phyloP scores from a whole-genome alignment of 306 rosid species.

The Geum urbanum region DNA sequence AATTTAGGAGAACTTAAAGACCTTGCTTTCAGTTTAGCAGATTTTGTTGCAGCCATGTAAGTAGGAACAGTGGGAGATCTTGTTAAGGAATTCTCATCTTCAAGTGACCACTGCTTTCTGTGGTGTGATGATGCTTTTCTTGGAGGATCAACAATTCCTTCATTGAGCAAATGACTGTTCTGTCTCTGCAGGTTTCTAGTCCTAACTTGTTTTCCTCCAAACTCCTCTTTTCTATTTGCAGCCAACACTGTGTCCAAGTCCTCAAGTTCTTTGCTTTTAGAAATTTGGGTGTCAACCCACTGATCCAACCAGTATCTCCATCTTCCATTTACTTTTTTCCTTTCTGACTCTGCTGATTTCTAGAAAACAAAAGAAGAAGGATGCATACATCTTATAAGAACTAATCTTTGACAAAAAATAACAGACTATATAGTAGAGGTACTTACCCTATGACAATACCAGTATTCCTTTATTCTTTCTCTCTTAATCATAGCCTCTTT shows the following conservation, averaged over 20 bases:
- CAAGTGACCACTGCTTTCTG: constrained; percentile 56
- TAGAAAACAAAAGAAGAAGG: constrained; percentile 20
- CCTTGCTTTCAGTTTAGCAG: constrained; percentile 74
- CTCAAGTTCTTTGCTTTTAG: constrained; percentile 84
- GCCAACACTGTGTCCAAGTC: constrained; percentile 63
- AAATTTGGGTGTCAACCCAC: constrained; percentile 95
- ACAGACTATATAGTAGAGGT: background rate
- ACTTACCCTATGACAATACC: constrained; percentile 65
- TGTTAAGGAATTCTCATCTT: constrained; percentile 49
- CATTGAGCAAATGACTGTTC: constrained; percentile 17
- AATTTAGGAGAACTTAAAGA: constrained; percentile 68
- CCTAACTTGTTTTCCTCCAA: constrained; percentile 39
- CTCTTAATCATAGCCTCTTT: constrained; percentile 62
- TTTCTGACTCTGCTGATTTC: constrained; percentile 85
- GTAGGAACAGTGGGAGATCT: constrained; percentile 70
- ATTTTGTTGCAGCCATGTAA: constrained; percentile 96
- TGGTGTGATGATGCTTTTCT: constrained; percentile 44
- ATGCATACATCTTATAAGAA: background rate
- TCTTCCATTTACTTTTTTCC: constrained; percentile 70
- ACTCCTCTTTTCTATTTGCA: constrained; percentile 37
- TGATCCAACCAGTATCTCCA: constrained; percentile 96
- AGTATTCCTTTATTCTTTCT: constrained; percentile 66
- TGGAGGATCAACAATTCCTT: constrained; percentile 55
- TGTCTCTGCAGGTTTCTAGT: constrained; percentile 34
- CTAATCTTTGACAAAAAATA: constrained; percentile 2